phyloP scores from a whole-genome alignment of 768 basidiomycete genomes.

The Boletus huronensis region DNA sequence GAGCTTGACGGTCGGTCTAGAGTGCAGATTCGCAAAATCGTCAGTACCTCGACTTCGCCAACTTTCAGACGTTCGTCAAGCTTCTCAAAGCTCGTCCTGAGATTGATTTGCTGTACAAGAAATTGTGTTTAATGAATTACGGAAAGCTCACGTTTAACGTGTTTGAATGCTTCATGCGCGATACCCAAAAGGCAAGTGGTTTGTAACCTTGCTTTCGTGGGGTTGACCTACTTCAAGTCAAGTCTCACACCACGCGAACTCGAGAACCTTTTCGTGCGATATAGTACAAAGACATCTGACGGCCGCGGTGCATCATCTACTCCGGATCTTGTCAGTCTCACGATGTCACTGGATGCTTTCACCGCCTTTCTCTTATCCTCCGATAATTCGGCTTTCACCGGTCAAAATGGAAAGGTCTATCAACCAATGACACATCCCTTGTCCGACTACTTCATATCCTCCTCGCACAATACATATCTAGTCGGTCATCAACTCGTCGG shows the following conservation, averaged over 20 bases:
- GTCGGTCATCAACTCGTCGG: constrained; percentile 86
- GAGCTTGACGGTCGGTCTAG: constrained; percentile 34
- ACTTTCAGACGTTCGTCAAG: constrained; percentile 82
- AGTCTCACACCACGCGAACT: constrained; percentile 34
- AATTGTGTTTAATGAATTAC: constrained; percentile 29
- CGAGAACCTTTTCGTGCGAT: constrained; percentile 35
- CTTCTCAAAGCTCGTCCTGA: constrained; percentile 83
- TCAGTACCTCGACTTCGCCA: constrained; percentile 68
- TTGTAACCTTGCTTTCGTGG: not conserved
- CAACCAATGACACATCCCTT: constrained; percentile 91
- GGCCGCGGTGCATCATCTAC: not conserved
- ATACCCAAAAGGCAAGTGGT: constrained; percentile 46
- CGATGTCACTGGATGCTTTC: constrained; percentile 60
- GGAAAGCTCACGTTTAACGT: constrained; percentile 36
- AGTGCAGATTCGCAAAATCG: constrained; percentile 55
- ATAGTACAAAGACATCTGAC: constrained; percentile 20
- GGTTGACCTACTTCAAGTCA: constrained; percentile 31
- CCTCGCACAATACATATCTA: constrained; percentile 91
- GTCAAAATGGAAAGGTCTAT: constrained; percentile 50
- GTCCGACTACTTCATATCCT: constrained; percentile 83
- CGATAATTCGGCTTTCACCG: constrained; percentile 63
- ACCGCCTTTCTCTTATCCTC: constrained; percentile 75
- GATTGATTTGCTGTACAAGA: constrained; percentile 60
- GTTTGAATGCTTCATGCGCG: constrained; percentile 51
- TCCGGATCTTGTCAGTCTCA: constrained; percentile 9